Percentiles rank a stretch among this genome's conserved stretches.
Evolutionary conservation across 257 asterid species (phyloP).

Genomic region (Nemophila menziesii): DNA sequence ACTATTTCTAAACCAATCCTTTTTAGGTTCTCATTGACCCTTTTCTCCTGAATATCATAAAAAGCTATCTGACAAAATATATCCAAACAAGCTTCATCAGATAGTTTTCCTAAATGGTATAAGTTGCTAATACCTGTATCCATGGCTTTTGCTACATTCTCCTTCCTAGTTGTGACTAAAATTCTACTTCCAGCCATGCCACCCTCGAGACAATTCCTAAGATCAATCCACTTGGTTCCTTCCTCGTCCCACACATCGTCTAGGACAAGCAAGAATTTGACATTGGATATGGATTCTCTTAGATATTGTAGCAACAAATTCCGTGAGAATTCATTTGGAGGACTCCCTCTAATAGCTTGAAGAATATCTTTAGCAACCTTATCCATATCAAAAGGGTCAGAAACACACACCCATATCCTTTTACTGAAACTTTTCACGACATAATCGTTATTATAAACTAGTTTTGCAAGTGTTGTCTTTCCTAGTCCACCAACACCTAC

Average conservation of each 20-base stretch:
- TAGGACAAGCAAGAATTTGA: constrained; percentile 13
- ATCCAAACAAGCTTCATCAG: constrained; percentile 14
- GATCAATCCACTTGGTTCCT: constrained; percentile 13
- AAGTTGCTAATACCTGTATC: constrained; percentile 3
- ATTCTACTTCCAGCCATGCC: constrained; percentile 18
- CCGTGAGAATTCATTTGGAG: constrained; percentile 4
- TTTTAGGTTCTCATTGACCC: constrained; percentile 7
- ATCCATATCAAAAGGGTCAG: constrained; percentile 8
- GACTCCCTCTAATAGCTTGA: constrained; percentile 2
- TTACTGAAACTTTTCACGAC: constrained; percentile 10
- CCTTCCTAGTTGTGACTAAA: constrained; percentile 18
- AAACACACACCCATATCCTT: constrained; percentile 16
- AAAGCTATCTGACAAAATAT: constrained; percentile 21
- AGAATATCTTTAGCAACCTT: constrained; percentile 8
- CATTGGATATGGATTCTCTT: constrained; percentile 10
- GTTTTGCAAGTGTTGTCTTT: constrained; percentile 17
- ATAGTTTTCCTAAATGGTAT: constrained; percentile 7
- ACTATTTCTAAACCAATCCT: constrained; percentile 15
- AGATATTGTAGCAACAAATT: constrained; percentile 5
- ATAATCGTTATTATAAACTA: constrained; percentile 17
- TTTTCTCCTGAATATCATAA: constrained; percentile 7
- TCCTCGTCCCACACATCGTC: constrained; percentile 24
- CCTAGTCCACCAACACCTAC: constrained; percentile 24
- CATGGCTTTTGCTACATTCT: constrained; percentile 10
- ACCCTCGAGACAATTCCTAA: constrained; percentile 7